Percentiles rank a stretch among this genome's conserved stretches.
These are phyloP conservation scores for Aspergillus heteromorphus DNA, from an alignment of 495 filamentous ascomycete species.

Conservation along the genomic window DNA sequence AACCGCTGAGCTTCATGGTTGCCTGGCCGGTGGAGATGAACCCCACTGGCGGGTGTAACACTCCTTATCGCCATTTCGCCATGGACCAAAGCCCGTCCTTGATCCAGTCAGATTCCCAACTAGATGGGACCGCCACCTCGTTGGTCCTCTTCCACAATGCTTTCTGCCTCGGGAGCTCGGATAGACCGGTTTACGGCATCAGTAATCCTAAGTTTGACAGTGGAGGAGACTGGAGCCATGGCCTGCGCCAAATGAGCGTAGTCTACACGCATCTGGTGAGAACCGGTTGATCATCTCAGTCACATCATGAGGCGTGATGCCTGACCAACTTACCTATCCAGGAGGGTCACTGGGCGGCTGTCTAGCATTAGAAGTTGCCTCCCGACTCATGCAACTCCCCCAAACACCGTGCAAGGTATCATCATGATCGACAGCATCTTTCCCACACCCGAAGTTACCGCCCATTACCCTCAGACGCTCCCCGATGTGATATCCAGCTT, in stretches of 20 bases:
- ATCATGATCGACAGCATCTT: constrained; percentile 9
- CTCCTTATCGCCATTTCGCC: not conserved
- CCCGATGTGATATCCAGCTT: not conserved
- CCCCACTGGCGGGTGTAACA: not conserved
- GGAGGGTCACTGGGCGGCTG: constrained; percentile 8
- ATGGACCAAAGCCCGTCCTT: not conserved
- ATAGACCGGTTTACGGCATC: constrained; percentile 6
- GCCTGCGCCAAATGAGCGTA: constrained; percentile 8
- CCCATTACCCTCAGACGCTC: constrained; percentile 1
- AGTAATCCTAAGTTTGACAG: not conserved
- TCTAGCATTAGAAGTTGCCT: constrained; percentile 6
- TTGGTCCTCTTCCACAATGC: constrained; percentile 5
- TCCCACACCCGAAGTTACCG: not conserved
- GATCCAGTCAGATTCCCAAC: not conserved
- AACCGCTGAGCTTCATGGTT: not conserved
- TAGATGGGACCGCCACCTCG: not conserved
- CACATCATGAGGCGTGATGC: not conserved
- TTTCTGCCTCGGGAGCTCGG: constrained; percentile 3
- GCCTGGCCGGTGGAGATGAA: not conserved
- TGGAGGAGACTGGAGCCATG: constrained; percentile 6
- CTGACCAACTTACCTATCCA: not conserved
- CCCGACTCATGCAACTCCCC: constrained; percentile 8
- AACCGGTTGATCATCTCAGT: not conserved
- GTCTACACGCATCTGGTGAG: constrained; percentile 8
- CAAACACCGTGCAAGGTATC: constrained; percentile 1